phyloP scores from a whole-genome alignment of 1,284 basidiomycete genomes.

The Polyporus tsugae region DNA sequence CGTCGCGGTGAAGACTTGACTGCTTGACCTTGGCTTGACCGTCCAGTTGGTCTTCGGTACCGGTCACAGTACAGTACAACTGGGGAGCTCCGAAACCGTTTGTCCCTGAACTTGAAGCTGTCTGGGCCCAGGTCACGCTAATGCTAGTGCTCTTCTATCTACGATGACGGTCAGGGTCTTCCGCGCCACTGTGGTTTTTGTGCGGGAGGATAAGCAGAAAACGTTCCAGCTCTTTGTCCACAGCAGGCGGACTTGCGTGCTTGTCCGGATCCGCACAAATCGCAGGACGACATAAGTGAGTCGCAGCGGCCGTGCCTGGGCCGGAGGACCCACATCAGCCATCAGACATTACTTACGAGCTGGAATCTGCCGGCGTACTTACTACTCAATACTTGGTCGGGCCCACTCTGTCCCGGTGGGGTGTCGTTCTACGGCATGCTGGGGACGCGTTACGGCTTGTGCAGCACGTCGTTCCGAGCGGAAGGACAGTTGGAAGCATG shows the following conservation, averaged over 20 bases:
- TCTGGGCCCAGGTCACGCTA: neutral
- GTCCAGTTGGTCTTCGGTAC: neutral
- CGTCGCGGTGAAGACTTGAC: neutral
- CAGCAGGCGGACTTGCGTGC: neutral
- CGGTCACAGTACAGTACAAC: neutral
- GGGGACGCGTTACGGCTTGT: neutral
- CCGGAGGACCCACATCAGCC: neutral
- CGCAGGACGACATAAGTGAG: neutral
- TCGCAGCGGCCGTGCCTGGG: neutral
- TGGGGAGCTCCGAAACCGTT: neutral
- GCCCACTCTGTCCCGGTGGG: neutral
- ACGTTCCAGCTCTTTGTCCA: neutral
- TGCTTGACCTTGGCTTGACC: neutral
- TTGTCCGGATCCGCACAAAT: constrained; percentile 8
- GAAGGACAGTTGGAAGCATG: neutral
- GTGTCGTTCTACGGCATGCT: neutral
- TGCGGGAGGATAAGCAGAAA: neutral
- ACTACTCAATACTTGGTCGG: neutral
- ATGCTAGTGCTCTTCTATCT: neutral
- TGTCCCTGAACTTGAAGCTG: constrained; percentile 3
- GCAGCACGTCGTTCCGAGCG: neutral
- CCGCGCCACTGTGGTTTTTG: neutral
- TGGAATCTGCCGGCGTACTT: neutral
- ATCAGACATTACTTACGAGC: neutral
- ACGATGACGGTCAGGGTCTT: neutral